A percentile compares a stretch with the other conserved stretches of the same genome.
Conservation (phyloP, 1,284 basidiomycete species). For the Ustilago esculenta region DNA sequence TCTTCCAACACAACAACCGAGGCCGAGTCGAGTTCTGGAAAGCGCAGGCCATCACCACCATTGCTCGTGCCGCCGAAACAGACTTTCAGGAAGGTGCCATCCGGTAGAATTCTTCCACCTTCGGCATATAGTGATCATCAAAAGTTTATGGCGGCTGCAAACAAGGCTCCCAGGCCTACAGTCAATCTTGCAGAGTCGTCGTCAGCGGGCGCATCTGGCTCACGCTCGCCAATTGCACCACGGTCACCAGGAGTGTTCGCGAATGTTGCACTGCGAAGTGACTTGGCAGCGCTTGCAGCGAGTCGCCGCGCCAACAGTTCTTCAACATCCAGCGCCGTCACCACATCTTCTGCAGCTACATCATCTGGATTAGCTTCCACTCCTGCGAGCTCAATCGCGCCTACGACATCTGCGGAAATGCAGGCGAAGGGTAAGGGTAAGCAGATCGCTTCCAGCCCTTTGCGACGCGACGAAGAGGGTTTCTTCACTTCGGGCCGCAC, state of each 20-base stretch:
- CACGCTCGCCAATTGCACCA: not conserved
- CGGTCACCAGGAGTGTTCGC: not conserved
- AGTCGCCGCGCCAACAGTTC: slow-evolving; percentile 20
- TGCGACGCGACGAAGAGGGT: slow-evolving; percentile 16
- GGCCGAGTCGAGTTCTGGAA: slow-evolving; percentile 11
- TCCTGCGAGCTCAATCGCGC: slow-evolving; percentile 7
- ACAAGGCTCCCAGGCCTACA: not conserved
- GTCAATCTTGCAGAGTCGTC: not conserved
- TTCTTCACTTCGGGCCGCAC: slow-evolving; percentile 20
- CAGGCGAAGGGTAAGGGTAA: slow-evolving; percentile 16
- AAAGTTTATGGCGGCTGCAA: slow-evolving; percentile 37
- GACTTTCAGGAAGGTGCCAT: slow-evolving; percentile 30
- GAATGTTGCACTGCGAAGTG: slow-evolving; percentile 9
- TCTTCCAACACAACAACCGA: slow-evolving; percentile 9
- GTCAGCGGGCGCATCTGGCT: not conserved
- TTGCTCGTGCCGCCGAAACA: slow-evolving; percentile 37
- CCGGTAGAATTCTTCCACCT: slow-evolving; percentile 19
- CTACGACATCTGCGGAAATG: not conserved
- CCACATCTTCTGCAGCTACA: slow-evolving; percentile 1
- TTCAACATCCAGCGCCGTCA: slow-evolving; percentile 16
- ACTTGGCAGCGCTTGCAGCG: slow-evolving; percentile 26
- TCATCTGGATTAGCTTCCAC: not conserved
- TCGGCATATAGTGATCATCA: slow-evolving; percentile 45
- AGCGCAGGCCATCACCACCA: slow-evolving; percentile 34
- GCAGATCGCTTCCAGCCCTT: not conserved